Evolutionary conservation across 768 basidiomycete species (phyloP).

Genomic region (Calvatia gigantea): DNA sequence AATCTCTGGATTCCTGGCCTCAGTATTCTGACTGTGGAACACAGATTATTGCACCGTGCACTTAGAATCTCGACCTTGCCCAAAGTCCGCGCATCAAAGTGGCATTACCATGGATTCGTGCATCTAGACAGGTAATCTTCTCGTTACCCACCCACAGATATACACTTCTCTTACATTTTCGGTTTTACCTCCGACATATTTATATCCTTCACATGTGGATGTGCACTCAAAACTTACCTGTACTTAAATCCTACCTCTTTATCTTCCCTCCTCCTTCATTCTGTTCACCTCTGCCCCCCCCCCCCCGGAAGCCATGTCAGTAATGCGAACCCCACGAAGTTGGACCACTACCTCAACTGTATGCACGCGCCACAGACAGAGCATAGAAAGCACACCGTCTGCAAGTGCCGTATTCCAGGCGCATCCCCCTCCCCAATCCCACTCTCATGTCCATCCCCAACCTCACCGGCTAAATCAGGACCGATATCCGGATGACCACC

Average conservation of each 20-base stretch:
- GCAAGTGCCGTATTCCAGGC: constrained; percentile 2
- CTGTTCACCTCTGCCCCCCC: neutral
- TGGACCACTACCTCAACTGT: constrained; percentile 3
- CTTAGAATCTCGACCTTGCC: neutral
- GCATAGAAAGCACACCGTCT: constrained; percentile 14
- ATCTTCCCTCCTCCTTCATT: neutral
- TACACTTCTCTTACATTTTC: constrained; percentile 12
- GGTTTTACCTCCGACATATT: constrained; percentile 1
- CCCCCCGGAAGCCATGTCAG: constrained; percentile 10
- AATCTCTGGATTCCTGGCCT: neutral
- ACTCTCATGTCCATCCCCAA: neutral
- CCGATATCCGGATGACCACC: constrained; percentile 8
- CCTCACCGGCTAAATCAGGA: neutral
- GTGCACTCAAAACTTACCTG: neutral
- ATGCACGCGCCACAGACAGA: constrained; percentile 21
- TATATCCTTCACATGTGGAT: constrained; percentile 1
- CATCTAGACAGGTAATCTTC: constrained; percentile 2
- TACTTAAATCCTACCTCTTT: neutral
- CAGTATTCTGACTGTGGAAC: neutral
- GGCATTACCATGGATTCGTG: no score
- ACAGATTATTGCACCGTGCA: neutral
- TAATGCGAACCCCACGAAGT: neutral
- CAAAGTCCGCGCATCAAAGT: neutral
- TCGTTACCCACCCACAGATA: neutral
- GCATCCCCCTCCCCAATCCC: neutral